phyloP scores from a whole-genome alignment of 2,329 filamentous ascomycete genomes.

The Penicillium sp. region DNA sequence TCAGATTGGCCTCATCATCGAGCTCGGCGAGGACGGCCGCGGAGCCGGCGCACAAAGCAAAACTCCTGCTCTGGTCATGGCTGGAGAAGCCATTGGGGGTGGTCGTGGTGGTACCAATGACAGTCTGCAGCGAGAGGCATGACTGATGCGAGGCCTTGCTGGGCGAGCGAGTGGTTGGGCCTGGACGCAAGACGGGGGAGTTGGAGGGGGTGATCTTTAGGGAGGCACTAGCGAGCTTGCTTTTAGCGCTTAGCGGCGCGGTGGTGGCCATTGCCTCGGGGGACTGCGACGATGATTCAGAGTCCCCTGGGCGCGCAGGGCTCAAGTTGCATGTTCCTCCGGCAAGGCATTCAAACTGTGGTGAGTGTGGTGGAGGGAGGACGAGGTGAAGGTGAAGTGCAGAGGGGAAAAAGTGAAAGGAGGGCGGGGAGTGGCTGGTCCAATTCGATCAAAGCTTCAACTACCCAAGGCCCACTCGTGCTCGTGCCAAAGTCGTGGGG shows the following conservation, averaged over 20 bases:
- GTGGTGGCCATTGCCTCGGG: slow-evolving; percentile 44
- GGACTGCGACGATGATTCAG: slow-evolving; percentile 28
- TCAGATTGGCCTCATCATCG: slow-evolving; percentile 64
- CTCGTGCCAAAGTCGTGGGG: background rate
- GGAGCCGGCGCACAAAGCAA: slow-evolving; percentile 91
- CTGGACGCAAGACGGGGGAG: slow-evolving; percentile 69
- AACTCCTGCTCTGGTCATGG: slow-evolving; percentile 69
- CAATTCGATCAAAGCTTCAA: background rate
- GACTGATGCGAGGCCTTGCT: slow-evolving; percentile 52
- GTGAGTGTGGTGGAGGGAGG: slow-evolving; percentile 13
- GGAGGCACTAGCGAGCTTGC: slow-evolving; percentile 40
- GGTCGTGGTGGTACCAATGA: slow-evolving; percentile 87
- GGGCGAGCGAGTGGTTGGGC: slow-evolving; percentile 62
- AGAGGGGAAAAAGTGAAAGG: slow-evolving; percentile 1
- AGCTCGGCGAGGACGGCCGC: slow-evolving; percentile 89
- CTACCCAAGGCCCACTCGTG: slow-evolving; percentile 4
- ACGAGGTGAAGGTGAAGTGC: slow-evolving; percentile 7
- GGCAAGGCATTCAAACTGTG: slow-evolving; percentile 29
- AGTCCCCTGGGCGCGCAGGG: slow-evolving; percentile 29
- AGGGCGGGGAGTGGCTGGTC: slow-evolving; percentile 10
- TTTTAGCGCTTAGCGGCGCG: slow-evolving; percentile 36
- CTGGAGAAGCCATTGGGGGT: slow-evolving; percentile 86
- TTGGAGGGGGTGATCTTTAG: slow-evolving; percentile 76
- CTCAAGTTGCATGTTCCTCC: slow-evolving; percentile 34
- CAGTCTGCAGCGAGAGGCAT: slow-evolving; percentile 73